These are phyloP conservation scores for Prunus campanulata DNA, from an alignment of 306 rosid species.

Conservation along the genomic window DNA sequence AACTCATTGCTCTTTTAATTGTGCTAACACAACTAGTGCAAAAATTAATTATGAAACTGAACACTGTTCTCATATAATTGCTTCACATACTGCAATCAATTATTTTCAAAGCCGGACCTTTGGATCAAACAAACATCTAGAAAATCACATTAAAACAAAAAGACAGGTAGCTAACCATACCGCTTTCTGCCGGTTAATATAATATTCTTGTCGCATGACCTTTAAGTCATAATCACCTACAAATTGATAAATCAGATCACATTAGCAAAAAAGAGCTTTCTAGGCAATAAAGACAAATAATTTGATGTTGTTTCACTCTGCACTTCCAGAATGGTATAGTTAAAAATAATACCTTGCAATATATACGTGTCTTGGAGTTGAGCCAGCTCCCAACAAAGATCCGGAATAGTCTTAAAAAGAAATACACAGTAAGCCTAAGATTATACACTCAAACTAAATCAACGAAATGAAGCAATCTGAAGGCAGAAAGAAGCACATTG, in stretches of 20 bases:
- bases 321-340: constrained; percentile 10
- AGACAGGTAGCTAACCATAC: constrained; percentile 43
- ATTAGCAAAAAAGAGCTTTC: constrained; percentile 15
- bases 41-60: neutral
- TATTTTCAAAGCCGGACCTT: neutral
- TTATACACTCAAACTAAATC: neutral
- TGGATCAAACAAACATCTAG: neutral
- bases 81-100: neutral
- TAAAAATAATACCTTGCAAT: constrained; percentile 64
- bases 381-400: constrained; percentile 96
- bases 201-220: constrained; percentile 97
- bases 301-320: constrained; percentile 3
- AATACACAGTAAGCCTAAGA: constrained; percentile 8
- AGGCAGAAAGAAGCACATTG: neutral
- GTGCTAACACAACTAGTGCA: neutral
- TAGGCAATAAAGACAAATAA: neutral
- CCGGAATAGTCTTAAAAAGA: constrained; percentile 72
- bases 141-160: constrained; percentile 6
- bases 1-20: constrained; percentile 1
- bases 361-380: constrained; percentile 97
- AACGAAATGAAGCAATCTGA: neutral
- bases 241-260: constrained; percentile 23
- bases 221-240: constrained; percentile 97
- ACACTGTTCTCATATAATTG: constrained; percentile 5
- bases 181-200: constrained; percentile 81